Evolutionary conservation across 441 rosid genomes (phyloP).

Genomic region (Flueggea neowawraea): DNA sequence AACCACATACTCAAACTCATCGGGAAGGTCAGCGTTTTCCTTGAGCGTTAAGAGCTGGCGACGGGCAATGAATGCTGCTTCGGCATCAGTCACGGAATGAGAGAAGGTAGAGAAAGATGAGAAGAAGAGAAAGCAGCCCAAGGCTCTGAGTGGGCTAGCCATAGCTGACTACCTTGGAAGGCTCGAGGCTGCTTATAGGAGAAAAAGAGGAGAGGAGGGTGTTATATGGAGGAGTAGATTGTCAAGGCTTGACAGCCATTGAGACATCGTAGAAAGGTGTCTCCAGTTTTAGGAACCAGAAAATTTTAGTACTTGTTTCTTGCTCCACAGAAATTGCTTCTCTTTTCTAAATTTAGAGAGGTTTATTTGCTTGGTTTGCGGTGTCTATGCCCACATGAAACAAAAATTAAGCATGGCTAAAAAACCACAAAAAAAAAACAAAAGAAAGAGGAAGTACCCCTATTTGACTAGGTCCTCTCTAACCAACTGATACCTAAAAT

Average conservation of each 20-base stretch:
- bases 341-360: slow-evolving; percentile 29
- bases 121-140: slow-evolving; percentile 46
- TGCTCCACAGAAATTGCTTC: slow-evolving; percentile 16
- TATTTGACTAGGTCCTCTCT: no score
- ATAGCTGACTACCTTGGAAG: slow-evolving; percentile 16
- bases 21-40: slow-evolving; percentile 34
- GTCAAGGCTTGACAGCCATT: slow-evolving; percentile 21
- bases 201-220: slow-evolving; percentile 2
- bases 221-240: slow-evolving; percentile 23
- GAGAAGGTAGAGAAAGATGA: slow-evolving; percentile 21
- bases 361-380: neutral
- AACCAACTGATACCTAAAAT: no score
- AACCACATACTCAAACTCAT: slow-evolving; percentile 28
- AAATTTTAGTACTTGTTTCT: slow-evolving; percentile 8
- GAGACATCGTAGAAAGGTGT: slow-evolving; percentile 14
- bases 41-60: slow-evolving; percentile 65
- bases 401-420: neutral
- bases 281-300: slow-evolving; percentile 15
- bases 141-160: slow-evolving; percentile 42
- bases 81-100: slow-evolving; percentile 45
- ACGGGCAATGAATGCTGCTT: slow-evolving; percentile 47
- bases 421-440: neutral
- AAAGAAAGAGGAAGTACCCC: no score
- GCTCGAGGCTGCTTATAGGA: slow-evolving; percentile 71
- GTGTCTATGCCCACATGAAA: neutral